phyloP scores from a whole-genome alignment of 2,329 filamentous ascomycete species.

The Stachybotrys chartarum region DNA sequence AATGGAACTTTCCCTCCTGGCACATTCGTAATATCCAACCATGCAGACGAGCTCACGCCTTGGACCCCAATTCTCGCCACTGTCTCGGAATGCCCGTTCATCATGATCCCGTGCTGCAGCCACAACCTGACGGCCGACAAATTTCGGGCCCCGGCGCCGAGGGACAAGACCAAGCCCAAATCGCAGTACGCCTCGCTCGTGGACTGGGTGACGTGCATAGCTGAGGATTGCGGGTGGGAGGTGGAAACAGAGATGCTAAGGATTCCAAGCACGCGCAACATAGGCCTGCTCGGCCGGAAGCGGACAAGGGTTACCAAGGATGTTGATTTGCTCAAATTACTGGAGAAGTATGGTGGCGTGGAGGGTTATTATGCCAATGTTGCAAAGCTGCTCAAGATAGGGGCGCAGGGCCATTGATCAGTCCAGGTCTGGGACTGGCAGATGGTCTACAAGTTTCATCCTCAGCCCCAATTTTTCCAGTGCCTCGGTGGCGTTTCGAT shows the following conservation, averaged over 20 bases:
- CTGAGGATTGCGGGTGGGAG: constrained; percentile 63
- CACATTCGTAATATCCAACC: constrained; percentile 94
- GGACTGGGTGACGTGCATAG: constrained; percentile 65
- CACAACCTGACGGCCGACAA: constrained; percentile 71
- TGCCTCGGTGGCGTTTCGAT: constrained; percentile 57
- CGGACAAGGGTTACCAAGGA: constrained; percentile 9
- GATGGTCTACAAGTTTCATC: constrained; percentile 67
- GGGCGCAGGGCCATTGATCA: constrained; percentile 1
- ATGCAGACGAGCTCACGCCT: constrained; percentile 90
- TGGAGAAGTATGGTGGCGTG: constrained; percentile 47
- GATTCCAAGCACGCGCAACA: constrained; percentile 89
- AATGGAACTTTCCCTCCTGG: constrained; percentile 61
- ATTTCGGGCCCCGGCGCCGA: constrained; percentile 60
- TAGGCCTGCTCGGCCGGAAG: constrained; percentile 65
- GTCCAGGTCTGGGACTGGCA: constrained; percentile 65
- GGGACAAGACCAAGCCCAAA: constrained; percentile 38
- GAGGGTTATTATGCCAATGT: constrained; percentile 54
- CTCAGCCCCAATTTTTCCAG: constrained; percentile 58
- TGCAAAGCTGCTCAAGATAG: constrained; percentile 49
- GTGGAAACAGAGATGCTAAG: constrained; percentile 80
- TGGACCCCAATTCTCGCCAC: constrained; percentile 90
- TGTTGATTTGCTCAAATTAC: constrained; percentile 34
- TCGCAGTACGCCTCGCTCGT: constrained; percentile 83
- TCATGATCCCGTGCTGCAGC: constrained; percentile 93
- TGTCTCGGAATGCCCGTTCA: constrained; percentile 70